These are phyloP conservation scores for Cerrena zonata DNA, from an alignment of 1,284 basidiomycete genomes.

Conservation along the genomic window DNA sequence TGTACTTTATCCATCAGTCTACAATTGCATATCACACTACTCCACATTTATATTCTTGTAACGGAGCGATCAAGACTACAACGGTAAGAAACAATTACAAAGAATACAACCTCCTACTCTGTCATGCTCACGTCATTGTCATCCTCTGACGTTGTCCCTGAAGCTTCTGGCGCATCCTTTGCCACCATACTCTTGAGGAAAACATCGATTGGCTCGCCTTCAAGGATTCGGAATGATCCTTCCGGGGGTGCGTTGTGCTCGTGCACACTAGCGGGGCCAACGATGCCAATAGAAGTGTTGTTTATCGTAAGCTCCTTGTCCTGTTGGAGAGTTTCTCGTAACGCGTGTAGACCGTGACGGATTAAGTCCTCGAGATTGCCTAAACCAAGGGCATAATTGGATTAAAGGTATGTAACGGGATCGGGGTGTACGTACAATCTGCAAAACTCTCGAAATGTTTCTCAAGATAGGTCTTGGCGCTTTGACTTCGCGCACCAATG, in stretches of 20 bases:
- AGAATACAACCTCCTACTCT: constrained; percentile 32
- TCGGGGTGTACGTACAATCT: constrained; percentile 56
- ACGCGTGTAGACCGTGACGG: constrained; percentile 85
- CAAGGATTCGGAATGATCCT: constrained; percentile 73
- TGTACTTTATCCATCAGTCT: neutral
- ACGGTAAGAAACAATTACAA: neutral
- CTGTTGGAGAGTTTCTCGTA: constrained; percentile 93
- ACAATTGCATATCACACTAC: constrained; percentile 5
- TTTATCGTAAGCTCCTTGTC: constrained; percentile 89
- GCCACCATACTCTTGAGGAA: constrained; percentile 70
- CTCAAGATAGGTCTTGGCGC: constrained; percentile 97
- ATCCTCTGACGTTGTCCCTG: constrained; percentile 29
- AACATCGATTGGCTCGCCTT: constrained; percentile 66
- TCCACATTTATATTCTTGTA: too few species aligned
- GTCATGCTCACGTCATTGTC: constrained; percentile 81
- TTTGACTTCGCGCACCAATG: constrained; percentile 95
- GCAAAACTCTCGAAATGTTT: constrained; percentile 85
- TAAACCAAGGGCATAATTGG: too few species aligned
- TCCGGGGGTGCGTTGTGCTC: constrained; percentile 48
- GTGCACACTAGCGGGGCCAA: constrained; percentile 61
- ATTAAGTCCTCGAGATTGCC: constrained; percentile 82
- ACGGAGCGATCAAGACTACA: neutral
- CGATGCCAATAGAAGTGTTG: constrained; percentile 91
- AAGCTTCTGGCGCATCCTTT: constrained; percentile 44
- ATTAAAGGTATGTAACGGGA: constrained; percentile 4